Base-by-base conservation (phyloP, 441 rosid genomes). In the Gossypium lobatum region DNA sequence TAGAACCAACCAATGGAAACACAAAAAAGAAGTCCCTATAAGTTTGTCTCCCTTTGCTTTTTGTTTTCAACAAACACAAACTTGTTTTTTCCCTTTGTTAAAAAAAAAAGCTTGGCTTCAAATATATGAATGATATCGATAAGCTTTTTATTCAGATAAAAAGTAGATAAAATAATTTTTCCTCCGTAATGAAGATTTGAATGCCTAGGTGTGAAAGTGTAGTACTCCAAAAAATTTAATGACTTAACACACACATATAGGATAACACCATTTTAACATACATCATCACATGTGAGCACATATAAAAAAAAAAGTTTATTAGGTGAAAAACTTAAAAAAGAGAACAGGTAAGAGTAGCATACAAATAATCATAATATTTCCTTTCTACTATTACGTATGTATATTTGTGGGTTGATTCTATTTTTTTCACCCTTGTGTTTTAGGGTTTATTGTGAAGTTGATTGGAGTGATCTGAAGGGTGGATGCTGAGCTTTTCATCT, bases 81-180 rank as follows among this genome's bases (percentile, higher is more conserved):
- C 68, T 34, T 73, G 62, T 18, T 67, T 18, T 54, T 17, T 7
- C 23, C 11, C 8, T 45, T 16, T 7, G 16, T 39, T 70, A 70
- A 65, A 60, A 72, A 70, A 69, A 72, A 58, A n/a, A n/a, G 75
- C 26, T 75, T 71, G 73, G 73, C 64, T 76, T 80, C 65, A 69
- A 57, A 61, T 66, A 7, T 23, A 28, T 28, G 34, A 28, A 14
- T 66, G 75, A 73, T 80, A 21, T 60, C 48, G 72, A 73, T 79
- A 20, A 68, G 77, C 70, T 39, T 70, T 73, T 64, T 75, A 78
- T 71, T 69, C 6, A 28, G 34, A 28, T 28, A 28, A 28, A 28
- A 28, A 28, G 34, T 4, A 8, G 28, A 80, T 64, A 74, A 81
- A 31, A 62, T 48, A 21, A 66, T 31, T 73, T 73, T 26, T 50